Evolutionary conservation across 495 filamentous ascomycete species (phyloP).

Genomic region (Aspergillus bertholletiae): DNA sequence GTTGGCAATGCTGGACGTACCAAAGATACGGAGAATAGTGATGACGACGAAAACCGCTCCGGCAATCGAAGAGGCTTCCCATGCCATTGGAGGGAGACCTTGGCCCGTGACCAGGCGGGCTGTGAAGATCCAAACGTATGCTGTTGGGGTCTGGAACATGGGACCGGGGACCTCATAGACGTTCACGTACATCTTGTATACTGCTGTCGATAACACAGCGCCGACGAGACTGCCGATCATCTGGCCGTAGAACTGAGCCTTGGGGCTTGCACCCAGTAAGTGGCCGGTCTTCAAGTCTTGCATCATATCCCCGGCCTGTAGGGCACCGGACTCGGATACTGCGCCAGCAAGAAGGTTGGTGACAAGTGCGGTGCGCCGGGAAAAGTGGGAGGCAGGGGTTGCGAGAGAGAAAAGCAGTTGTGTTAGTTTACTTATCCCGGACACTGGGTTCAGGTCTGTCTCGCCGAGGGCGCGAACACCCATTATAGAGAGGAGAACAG

Average conservation of each 20-base stretch:
- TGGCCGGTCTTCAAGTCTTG: conserved; percentile 98
- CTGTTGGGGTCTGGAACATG: conserved; percentile 90
- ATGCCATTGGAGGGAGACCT: conserved; percentile 78
- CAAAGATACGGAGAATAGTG: conserved; percentile 64
- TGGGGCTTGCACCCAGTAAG: conserved; percentile 84
- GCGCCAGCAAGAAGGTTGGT: conserved; percentile 96
- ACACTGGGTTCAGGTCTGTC: conserved; percentile 95
- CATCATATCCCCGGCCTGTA: conserved; percentile 97
- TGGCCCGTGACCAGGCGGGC: conserved; percentile 91
- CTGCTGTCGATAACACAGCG: conserved; percentile 78
- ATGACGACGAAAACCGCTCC: conserved; percentile 65
- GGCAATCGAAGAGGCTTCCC: conserved; percentile 68
- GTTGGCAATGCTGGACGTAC: conserved; percentile 34
- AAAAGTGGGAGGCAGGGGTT: conserved; percentile 69
- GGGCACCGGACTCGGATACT: conserved; percentile 78
- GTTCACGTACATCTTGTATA: conserved; percentile 87
- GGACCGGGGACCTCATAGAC: conserved; percentile 86
- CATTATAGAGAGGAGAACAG: conserved; percentile 88
- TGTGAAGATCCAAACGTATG: conserved; percentile 95
- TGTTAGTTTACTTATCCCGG: conserved; percentile 92
- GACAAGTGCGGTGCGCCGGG: conserved; percentile 60
- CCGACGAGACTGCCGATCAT: conserved; percentile 88
- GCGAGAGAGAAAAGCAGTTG: conserved; percentile 91
- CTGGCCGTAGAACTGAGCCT: conserved; percentile 95
- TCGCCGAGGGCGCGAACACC: conserved; percentile 92